Conservation (phyloP, 2,329 filamentous ascomycete genomes). For the Aspergillus viridinutans region DNA sequence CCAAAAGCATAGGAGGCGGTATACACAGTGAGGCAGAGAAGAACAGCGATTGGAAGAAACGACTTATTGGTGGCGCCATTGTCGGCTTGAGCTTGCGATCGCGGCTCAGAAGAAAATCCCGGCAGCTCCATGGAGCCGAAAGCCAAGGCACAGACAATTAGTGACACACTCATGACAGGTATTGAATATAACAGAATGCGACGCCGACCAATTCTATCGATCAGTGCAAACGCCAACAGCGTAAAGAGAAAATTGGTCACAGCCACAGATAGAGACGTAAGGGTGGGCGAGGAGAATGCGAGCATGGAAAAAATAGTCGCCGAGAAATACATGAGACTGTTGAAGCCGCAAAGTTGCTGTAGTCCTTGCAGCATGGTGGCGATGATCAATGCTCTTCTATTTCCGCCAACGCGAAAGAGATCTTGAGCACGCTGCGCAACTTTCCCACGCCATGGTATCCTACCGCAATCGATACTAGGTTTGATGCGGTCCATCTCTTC, state of each 20-base stretch:
- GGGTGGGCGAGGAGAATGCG: slow-evolving; percentile 71
- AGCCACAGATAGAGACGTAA: slow-evolving; percentile 75
- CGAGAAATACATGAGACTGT: slow-evolving; percentile 89
- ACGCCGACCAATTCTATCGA: slow-evolving; percentile 75
- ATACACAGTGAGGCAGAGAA: slow-evolving; percentile 74
- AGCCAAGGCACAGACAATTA: slow-evolving; percentile 66
- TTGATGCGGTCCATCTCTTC: slow-evolving; percentile 37
- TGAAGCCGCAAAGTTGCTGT: slow-evolving; percentile 87
- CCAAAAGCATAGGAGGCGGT: slow-evolving; percentile 83
- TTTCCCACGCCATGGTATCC: slow-evolving; percentile 23
- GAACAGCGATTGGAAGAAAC: slow-evolving; percentile 52
- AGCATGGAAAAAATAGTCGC: slow-evolving; percentile 76
- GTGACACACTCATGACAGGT: slow-evolving; percentile 73
- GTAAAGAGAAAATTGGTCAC: slow-evolving; percentile 80
- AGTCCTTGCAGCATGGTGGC: slow-evolving; percentile 81
- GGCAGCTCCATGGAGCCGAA: slow-evolving; percentile 62
- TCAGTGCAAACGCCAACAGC: slow-evolving; percentile 67
- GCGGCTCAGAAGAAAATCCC: slow-evolving; percentile 18
- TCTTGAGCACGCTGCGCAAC: slow-evolving; percentile 24
- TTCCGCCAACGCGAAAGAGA: slow-evolving; percentile 42
- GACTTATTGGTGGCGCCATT: slow-evolving; percentile 19
- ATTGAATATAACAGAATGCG: slow-evolving; percentile 78
- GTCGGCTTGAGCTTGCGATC: slow-evolving; percentile 10
- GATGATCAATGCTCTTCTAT: slow-evolving; percentile 69
- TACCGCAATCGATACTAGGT: slow-evolving; percentile 4